Base-by-base conservation (phyloP, 352 stramenopile genomes). In the Phytophthora pinifolia region DNA sequence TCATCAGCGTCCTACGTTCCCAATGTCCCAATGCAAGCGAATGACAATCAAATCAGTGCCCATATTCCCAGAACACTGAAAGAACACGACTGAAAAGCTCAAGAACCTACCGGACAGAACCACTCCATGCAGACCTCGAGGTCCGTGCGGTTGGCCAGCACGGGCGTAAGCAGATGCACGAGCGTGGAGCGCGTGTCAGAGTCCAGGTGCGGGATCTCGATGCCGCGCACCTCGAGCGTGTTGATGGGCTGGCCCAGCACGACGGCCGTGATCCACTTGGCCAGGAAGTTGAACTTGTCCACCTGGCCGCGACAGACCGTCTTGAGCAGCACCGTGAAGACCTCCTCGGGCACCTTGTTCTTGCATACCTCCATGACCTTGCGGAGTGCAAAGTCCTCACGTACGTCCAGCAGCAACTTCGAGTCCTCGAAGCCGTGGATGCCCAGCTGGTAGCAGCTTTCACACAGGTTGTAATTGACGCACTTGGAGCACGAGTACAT, bases 401-500 rank as follows among this genome's bases (percentile, higher is more conserved):
- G 76, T 35, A 93, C 76, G 14, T 86, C 79, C 41, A 84, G 59
- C 37, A 94, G 68, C 55, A 93, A 49, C 62, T 80, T 69, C 32
- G 79, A 92, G 43, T 92, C 78, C 47, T 96, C 86, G 43, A 86
- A 91, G 39, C 83, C 86, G 65, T 96, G 86, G 45, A 94, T 74
- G 32, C 86, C 83, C 54, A 80, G 67, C 52, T 90, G 79, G 69
- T 96, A 96, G 64, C 86, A 96, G 43, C 65, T 73, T 58, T 90
- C 77, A 52, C 86, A 96, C 29, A 96, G 62, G 45, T 70, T 72
- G 62, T 90, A 96, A 60, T 96, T 94, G 36, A 75, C 64, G 65
- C 86, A 96, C 59, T 77, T 83, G 54, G 83, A 94, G 68, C 86
- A 96, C 50, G 86, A 89, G 55, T 89, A 96, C 82, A 93, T 92